phyloP scores from a whole-genome alignment of 345 rosid genomes.

The Eucalyptus cloeziana region DNA sequence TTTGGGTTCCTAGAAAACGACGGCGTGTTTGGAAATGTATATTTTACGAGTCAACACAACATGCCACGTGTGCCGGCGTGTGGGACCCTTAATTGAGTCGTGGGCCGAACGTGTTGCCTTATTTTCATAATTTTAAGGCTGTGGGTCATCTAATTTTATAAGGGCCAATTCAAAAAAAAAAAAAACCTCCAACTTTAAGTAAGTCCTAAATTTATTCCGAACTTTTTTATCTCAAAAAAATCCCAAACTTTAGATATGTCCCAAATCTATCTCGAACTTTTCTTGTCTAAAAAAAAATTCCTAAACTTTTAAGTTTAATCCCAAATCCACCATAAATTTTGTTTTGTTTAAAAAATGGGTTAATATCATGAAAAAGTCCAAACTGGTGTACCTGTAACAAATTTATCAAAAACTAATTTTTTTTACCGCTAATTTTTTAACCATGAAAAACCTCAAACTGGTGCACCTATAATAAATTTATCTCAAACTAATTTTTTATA shows the following conservation, averaged over 20 bases:
- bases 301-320: too few relatives aligned
- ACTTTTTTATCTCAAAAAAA: too few relatives aligned
- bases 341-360: too few relatives aligned
- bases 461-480: fast-evolving
- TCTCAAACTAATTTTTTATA: too few relatives aligned
- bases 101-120: neutral
- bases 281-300: fast-evolving
- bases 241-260: fast-evolving
- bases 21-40: neutral
- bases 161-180: too few relatives aligned
- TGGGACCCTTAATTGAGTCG: neutral
- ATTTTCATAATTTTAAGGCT: neutral
- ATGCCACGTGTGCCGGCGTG: neutral
- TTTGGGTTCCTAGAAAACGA: neutral
- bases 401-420: too few relatives aligned
- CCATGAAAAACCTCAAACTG: fast-evolving
- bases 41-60: neutral
- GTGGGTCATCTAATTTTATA: too few relatives aligned
- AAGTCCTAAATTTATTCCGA: fast-evolving
- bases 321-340: too few relatives aligned
- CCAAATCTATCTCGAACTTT: too few relatives aligned
- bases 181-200: too few relatives aligned
- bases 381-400: fast-evolving
- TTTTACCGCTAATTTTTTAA: too few relatives aligned
- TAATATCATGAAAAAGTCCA: too few relatives aligned